Evolutionary conservation across 768 basidiomycete species (phyloP), one percentile per base, ranked within the genome.

Genomic region (Trametes meyenii): DNA sequence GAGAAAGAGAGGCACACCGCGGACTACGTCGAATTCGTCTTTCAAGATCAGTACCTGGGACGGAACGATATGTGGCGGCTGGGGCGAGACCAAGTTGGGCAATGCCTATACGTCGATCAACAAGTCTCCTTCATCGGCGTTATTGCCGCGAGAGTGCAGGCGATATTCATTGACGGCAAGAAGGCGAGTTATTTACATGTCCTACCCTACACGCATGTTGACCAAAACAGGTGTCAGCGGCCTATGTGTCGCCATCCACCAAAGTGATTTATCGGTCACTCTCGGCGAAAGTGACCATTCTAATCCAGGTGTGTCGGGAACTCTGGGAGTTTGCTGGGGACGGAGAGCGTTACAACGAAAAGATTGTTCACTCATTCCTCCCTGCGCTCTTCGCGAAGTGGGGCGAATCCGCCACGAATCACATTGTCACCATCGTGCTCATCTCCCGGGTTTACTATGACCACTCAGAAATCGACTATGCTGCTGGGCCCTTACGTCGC

Each of bases 301-400:
- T 97, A 73, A 94, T 99, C 50, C 96, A 98, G 79, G 90, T 99
- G 16, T 96, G 94, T 72, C 85, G 88, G 50, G 97, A 98, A 71
- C 85, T 97, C 56, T 98, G 94, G 93, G 92, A 97, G 69, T 98
- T 98, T 70, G 85, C 95, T 23, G 94, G 92, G 38, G 97, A 98
- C 63, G 97, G 97, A 23, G 95, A 97, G 73, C 85, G 96, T 5
- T 94, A 90, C 75, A 90, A 93, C 71, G 97, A 98, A 73, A 98
- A 98, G 77, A 91, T 96, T n/a, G 90, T 96, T 2, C 95, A 98
- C 71, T 93, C 95, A 3, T 98, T 98, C 77, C 84, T 99, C 8
- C 95, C 96, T 1, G 84, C 90, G 14, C 82, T 98, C 3, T 95
- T 98, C 68, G 73, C 82, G 12, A 89, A 87, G 63, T 98, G 95